These are phyloP conservation scores for Boletus calvinii DNA, from an alignment of 1,284 basidiomycete genomes.

Conservation along the genomic window DNA sequence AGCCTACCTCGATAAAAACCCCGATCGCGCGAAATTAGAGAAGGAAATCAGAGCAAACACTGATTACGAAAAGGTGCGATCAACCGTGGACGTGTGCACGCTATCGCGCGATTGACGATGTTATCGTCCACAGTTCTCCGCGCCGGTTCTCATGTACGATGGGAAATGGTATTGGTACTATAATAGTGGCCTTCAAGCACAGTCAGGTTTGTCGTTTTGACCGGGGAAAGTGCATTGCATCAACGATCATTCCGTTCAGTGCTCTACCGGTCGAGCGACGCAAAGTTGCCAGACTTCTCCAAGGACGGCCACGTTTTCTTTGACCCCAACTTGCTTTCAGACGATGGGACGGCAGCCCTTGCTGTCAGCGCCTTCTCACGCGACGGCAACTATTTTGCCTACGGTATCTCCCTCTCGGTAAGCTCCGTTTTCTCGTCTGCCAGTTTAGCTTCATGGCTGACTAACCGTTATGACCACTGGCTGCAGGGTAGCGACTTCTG, in stretches of 20 bases:
- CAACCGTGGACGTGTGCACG: background rate
- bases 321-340: slow-evolving; percentile 70
- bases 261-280: slow-evolving; percentile 65
- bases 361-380: slow-evolving; percentile 59
- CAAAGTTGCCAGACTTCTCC: slow-evolving; percentile 52
- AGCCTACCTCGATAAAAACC: slow-evolving; percentile 58
- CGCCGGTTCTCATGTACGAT: slow-evolving; percentile 61
- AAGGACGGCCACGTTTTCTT: slow-evolving; percentile 67
- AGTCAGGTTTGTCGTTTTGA: slow-evolving; percentile 46
- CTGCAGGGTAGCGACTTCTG: slow-evolving; percentile 74
- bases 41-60: slow-evolving; percentile 60
- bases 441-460: slow-evolving; percentile 7
- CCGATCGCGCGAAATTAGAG: slow-evolving; percentile 57
- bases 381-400: slow-evolving; percentile 71
- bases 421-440: slow-evolving; percentile 15
- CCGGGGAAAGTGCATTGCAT: background rate
- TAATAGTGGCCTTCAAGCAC: slow-evolving; percentile 70
- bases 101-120: slow-evolving; percentile 1
- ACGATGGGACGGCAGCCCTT: slow-evolving; percentile 73
- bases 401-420: slow-evolving; percentile 73
- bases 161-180: slow-evolving; percentile 77
- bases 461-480: background rate
- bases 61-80: slow-evolving; percentile 66
- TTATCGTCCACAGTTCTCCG: slow-evolving; percentile 48
- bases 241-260: slow-evolving; percentile 36